A percentile compares a stretch with the other conserved stretches of the same genome.
These are phyloP conservation scores for Mycena capillaripes DNA, from an alignment of 768 basidiomycete genomes.

Conservation along the genomic window DNA sequence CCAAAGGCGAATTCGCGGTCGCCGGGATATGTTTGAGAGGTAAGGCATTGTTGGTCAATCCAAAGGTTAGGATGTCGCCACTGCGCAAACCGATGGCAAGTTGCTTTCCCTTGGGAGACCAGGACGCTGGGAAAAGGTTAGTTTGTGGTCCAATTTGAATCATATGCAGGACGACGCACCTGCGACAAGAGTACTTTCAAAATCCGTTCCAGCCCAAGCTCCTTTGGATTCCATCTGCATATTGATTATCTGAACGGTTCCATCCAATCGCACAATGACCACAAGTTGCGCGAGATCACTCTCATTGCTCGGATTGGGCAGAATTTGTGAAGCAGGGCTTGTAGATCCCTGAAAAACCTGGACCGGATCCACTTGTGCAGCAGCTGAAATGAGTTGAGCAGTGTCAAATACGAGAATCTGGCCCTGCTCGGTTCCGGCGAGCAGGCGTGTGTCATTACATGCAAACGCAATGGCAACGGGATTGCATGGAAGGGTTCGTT, in stretches of 20 bases:
- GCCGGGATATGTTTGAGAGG: conserved; percentile 76
- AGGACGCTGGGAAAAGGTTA: conserved; percentile 67
- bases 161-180: conserved; percentile 56
- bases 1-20: conserved; percentile 60
- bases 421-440: conserved; percentile 73
- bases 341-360: conserved; percentile 63
- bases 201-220: conserved; percentile 66
- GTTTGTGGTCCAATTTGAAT: conserved; percentile 19
- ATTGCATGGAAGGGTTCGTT: conserved; percentile 62
- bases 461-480: conserved; percentile 72
- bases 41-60: conserved; percentile 65
- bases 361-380: conserved; percentile 54
- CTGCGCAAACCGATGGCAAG: conserved; percentile 79
- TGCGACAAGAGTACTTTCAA: conserved; percentile 66
- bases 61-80: conserved; percentile 80
- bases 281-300: conserved; percentile 66
- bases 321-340: conserved; percentile 65
- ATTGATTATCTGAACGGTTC: conserved; percentile 73
- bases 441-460: conserved; percentile 68
- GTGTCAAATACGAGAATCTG: conserved; percentile 74
- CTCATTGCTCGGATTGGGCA: conserved; percentile 74
- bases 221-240: conserved; percentile 66
- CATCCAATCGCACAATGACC: conserved; percentile 66
- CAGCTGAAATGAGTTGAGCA: conserved; percentile 61
- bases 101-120: conserved; percentile 92